Percentiles rank a stretch among this genome's conserved stretches.
These are phyloP conservation scores for Mediolabrus comicus DNA, from an alignment of 108 stramenopile species.

Conservation along the genomic window DNA sequence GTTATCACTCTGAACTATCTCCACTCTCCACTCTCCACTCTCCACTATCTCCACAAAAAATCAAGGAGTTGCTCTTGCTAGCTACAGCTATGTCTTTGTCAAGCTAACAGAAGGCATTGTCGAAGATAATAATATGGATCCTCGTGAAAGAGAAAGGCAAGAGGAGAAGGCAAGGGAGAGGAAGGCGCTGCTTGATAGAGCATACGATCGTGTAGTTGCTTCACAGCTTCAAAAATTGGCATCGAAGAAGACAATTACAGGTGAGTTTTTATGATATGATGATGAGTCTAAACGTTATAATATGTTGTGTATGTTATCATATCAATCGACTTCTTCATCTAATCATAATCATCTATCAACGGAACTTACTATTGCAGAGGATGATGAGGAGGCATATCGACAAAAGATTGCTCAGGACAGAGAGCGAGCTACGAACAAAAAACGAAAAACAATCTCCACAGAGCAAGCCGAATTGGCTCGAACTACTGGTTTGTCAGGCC, in stretches of 20 bases:
- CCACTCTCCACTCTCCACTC: too few species aligned
- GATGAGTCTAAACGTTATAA: neutral
- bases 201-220: conserved; percentile 44
- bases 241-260: conserved; percentile 37
- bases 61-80: too few species aligned
- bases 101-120: too few species aligned
- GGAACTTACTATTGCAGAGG: conserved; percentile 9
- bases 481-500: conserved; percentile 50
- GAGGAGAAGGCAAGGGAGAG: conserved; percentile 35
- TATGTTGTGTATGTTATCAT: neutral
- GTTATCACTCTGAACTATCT: too few species aligned
- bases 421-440: conserved; percentile 38
- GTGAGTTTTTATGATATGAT: conserved; percentile 4
- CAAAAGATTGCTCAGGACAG: conserved; percentile 29
- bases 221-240: conserved; percentile 41
- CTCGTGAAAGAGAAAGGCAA: conserved; percentile 50
- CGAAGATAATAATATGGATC: conserved; percentile 31
- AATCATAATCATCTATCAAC: neutral
- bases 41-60: too few species aligned
- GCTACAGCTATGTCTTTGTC: too few species aligned
- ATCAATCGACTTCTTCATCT: neutral
- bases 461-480: conserved; percentile 49
- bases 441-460: conserved; percentile 42
- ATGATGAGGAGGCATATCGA: conserved; percentile 40
- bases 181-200: conserved; percentile 43